These are phyloP conservation scores for Botrytis porri DNA, from an alignment of 2,329 filamentous ascomycete genomes.

Conservation along the genomic window DNA sequence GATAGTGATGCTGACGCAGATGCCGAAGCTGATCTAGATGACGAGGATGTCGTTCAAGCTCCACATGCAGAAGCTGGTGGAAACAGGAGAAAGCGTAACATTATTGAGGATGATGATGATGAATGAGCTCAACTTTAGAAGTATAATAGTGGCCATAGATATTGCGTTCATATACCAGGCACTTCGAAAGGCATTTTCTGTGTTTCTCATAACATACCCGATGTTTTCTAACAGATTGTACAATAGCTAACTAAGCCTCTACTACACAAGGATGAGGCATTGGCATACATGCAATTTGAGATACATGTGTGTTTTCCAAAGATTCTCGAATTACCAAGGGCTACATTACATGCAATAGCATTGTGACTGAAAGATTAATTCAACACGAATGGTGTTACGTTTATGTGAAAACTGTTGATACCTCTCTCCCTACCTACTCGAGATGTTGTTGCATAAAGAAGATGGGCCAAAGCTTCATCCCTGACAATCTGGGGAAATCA, in stretches of 20 bases:
- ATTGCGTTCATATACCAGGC: background rate
- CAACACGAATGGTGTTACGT: background rate
- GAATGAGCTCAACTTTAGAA: conserved; percentile 25
- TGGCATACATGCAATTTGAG: background rate
- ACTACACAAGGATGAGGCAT: background rate
- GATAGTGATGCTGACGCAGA: conserved; percentile 50
- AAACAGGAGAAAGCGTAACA: conserved; percentile 51
- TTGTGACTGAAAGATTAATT: background rate
- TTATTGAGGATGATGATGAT: conserved; percentile 60
- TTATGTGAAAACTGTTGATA: background rate
- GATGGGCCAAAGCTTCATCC: conserved; percentile 18
- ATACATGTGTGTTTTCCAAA: background rate
- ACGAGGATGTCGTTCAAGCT: conserved; percentile 43
- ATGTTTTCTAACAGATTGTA: conserved; percentile 15
- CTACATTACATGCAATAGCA: background rate
- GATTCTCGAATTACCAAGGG: background rate
- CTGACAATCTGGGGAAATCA: conserved; percentile 17
- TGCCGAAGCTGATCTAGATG: conserved; percentile 54
- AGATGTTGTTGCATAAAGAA: background rate
- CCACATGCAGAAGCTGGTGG: conserved; percentile 33
- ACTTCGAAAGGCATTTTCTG: conserved; percentile 10
- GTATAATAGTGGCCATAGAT: background rate
- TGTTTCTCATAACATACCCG: conserved; percentile 4
- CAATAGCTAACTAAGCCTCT: background rate
- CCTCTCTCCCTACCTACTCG: no score